phyloP scores from a whole-genome alignment of 805 yeast species.

The Ascoidea asiatica region DNA sequence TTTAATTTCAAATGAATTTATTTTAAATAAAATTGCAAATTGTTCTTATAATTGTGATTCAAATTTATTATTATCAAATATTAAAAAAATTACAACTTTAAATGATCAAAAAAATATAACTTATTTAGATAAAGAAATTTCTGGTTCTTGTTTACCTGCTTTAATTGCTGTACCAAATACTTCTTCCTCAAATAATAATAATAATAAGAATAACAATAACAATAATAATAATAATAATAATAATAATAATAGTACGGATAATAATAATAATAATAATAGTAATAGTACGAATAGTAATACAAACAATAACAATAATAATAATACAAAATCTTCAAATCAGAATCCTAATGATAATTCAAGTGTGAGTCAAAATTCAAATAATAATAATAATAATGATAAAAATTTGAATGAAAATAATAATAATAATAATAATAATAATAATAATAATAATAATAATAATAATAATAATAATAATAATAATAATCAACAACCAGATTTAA shows the following conservation, averaged over 20 bases:
- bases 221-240: slow-evolving; percentile 11
- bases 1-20: slow-evolving; percentile 48
- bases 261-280: slow-evolving; percentile 19
- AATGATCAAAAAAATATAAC: slow-evolving; percentile 4
- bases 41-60: slow-evolving; percentile 32
- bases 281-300: slow-evolving; percentile 13
- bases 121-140: background rate
- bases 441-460: slow-evolving; percentile 15
- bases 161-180: slow-evolving; percentile 27
- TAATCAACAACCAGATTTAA: slow-evolving; percentile 11
- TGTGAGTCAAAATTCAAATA: background rate
- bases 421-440: background rate
- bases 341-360: too few species aligned
- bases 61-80: slow-evolving; percentile 18
- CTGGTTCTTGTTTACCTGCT: slow-evolving; percentile 26
- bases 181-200: slow-evolving; percentile 8
- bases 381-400: slow-evolving; percentile 10
- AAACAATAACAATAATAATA: slow-evolving; percentile 16
- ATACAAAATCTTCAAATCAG: too few species aligned
- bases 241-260: slow-evolving; percentile 9
- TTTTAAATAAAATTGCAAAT: slow-evolving; percentile 50
- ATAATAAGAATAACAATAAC: slow-evolving; percentile 11
- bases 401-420: too few species aligned
- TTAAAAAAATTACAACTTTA: slow-evolving; percentile 13
- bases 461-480: slow-evolving; percentile 13